Evolutionary conservation across 1,284 basidiomycete genomes (phyloP).

Genomic region (Apiotrichum akiyoshidainum): DNA sequence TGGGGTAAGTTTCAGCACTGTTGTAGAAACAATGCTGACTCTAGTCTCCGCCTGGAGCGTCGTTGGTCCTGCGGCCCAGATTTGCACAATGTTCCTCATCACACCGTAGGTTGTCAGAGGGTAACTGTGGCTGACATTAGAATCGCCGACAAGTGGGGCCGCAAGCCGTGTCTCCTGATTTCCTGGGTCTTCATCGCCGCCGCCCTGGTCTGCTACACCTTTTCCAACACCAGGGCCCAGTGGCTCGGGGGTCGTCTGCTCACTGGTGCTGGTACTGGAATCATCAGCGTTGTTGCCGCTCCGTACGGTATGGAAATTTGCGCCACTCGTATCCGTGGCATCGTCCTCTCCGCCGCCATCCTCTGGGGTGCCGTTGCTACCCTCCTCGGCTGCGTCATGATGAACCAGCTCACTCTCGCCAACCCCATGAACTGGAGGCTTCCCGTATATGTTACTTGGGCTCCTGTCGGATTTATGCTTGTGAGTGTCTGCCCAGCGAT

Average conservation of each 20-base stretch:
- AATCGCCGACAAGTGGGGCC: constrained; percentile 23
- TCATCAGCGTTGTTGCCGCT: background rate
- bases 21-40: background rate
- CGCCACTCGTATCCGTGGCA: constrained; percentile 13
- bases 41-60: constrained; percentile 27
- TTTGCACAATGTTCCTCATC: constrained; percentile 12
- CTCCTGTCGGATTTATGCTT: constrained; percentile 16
- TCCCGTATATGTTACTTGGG: constrained; percentile 16
- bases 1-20: constrained; percentile 10
- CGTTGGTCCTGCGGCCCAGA: constrained; percentile 13
- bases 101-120: background rate
- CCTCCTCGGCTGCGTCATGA: constrained; percentile 13
- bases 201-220: background rate
- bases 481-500: no score
- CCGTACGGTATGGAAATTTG: constrained; percentile 18
- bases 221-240: constrained; percentile 4
- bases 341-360: constrained; percentile 2
- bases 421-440: constrained; percentile 17
- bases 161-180: constrained; percentile 18
- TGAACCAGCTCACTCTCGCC: constrained; percentile 14
- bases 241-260: constrained; percentile 5
- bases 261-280: background rate
- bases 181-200: constrained; percentile 14
- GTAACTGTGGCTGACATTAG: constrained; percentile 1
- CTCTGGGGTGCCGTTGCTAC: background rate